A percentile compares a stretch with the other conserved stretches of the same genome.
These are phyloP conservation scores for Ramularia collo-cygni DNA, from an alignment of 2,329 filamentous ascomycete genomes.

Conservation along the genomic window DNA sequence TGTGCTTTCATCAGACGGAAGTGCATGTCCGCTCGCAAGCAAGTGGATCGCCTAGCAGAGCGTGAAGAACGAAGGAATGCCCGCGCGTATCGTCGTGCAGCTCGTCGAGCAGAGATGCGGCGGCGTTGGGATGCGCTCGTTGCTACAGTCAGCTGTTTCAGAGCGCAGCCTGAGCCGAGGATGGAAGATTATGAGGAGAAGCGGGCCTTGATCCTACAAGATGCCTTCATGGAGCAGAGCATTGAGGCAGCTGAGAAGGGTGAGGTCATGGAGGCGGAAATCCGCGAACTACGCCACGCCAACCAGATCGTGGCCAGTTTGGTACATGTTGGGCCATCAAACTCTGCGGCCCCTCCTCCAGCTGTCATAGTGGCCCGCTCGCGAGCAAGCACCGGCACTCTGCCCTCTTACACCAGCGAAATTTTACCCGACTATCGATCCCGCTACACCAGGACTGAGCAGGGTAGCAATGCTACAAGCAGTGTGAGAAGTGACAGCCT, in stretches of 20 bases:
- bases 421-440: constrained; percentile 42
- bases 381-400: constrained; percentile 26
- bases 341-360: too few relatives aligned
- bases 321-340: constrained; percentile 6
- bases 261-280: constrained; percentile 41
- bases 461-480: constrained; percentile 26
- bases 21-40: constrained; percentile 44
- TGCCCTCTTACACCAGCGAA: constrained; percentile 32
- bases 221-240: constrained; percentile 35
- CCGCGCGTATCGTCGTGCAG: constrained; percentile 47
- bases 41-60: constrained; percentile 47
- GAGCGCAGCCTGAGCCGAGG: constrained; percentile 28
- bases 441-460: constrained; percentile 22
- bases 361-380: constrained; percentile 19
- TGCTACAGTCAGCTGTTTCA: constrained; percentile 24
- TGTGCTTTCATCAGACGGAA: constrained; percentile 41
- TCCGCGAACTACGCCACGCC: constrained; percentile 45
- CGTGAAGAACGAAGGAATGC: constrained; percentile 49
- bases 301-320: constrained; percentile 44
- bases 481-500: constrained; percentile 9
- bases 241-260: constrained; percentile 37
- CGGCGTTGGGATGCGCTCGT: constrained; percentile 42
- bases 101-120: constrained; percentile 44
- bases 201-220: constrained; percentile 39
- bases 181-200: constrained; percentile 47